Conservation (phyloP, 202 grass and related monocot species). For the Eragrostis tef region DNA sequence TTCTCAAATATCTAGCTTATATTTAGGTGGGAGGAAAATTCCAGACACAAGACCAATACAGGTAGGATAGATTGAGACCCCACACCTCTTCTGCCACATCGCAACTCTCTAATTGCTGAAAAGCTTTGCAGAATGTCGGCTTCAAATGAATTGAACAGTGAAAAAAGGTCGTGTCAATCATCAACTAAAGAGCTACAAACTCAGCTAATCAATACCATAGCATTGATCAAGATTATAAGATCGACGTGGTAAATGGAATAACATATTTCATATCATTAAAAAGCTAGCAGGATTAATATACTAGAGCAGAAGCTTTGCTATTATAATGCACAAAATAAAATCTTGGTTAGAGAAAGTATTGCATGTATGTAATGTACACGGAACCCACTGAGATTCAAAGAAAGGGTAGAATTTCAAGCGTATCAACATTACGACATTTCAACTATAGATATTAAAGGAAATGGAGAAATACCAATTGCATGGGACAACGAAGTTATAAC, state of each 20-base stretch:
- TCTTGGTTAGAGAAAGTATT: no score
- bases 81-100: neutral
- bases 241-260: conserved; percentile 31
- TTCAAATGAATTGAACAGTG: conserved; percentile 5
- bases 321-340: conserved; percentile 18
- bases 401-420: neutral
- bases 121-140: no score
- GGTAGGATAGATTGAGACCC: neutral
- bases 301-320: conserved; percentile 4
- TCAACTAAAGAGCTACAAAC: neutral
- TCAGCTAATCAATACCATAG: neutral
- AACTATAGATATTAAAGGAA: neutral
- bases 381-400: no score
- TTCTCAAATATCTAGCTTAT: neutral
- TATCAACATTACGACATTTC: neutral
- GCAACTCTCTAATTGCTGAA: no score
- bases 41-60: conserved; percentile 8
- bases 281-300: neutral
- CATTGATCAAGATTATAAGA: neutral
- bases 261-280: neutral
- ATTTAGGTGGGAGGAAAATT: conserved; percentile 7
- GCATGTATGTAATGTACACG: no score
- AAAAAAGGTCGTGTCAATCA: neutral
- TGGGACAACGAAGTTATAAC: conserved; percentile 70
- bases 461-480: conserved; percentile 71